Conservation (phyloP, 306 rosid species). For the Begonia fuchsioides region DNA sequence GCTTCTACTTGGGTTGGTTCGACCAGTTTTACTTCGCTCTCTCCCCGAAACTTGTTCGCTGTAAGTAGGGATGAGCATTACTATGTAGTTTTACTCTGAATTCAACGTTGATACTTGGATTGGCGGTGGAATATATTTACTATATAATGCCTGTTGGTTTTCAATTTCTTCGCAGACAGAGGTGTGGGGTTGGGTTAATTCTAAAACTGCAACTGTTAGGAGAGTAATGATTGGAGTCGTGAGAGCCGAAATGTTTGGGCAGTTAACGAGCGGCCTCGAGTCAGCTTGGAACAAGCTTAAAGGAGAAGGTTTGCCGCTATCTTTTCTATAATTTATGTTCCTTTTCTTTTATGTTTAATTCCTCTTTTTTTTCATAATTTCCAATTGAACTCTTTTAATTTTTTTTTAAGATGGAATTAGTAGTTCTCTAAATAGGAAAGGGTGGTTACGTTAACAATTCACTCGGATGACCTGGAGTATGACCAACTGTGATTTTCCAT, state of each 20-base stretch:
- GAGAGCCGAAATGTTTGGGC: slow-evolving; percentile 95
- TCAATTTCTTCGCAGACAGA: slow-evolving; percentile 40
- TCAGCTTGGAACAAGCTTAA: slow-evolving; percentile 93
- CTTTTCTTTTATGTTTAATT: slow-evolving; percentile 2
- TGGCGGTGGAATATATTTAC: not conserved
- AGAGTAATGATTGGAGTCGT: slow-evolving; percentile 42
- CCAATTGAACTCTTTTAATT: not conserved
- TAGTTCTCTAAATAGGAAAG: no score
- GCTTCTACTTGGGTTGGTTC: slow-evolving; percentile 33
- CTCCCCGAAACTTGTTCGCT: slow-evolving; percentile 51
- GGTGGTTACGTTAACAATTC: no score
- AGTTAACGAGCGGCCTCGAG: slow-evolving; percentile 80
- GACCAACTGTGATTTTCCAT: no score
- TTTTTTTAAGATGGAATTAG: no score
- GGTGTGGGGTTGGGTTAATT: slow-evolving; percentile 77
- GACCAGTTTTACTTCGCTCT: slow-evolving; percentile 24
- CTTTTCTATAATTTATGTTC: not conserved
- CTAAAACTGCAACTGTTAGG: slow-evolving; percentile 25
- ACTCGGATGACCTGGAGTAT: no score
- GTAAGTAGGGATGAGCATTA: slow-evolving; percentile 25
- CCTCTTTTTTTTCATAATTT: not conserved
- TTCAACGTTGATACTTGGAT: slow-evolving; percentile 1
- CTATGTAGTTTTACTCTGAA: no score
- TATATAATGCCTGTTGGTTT: not conserved
- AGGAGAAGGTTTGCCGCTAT: slow-evolving; percentile 61